Evolutionary conservation across 257 asterid genomes (phyloP).

Genomic region (Catharanthus roseus): DNA sequence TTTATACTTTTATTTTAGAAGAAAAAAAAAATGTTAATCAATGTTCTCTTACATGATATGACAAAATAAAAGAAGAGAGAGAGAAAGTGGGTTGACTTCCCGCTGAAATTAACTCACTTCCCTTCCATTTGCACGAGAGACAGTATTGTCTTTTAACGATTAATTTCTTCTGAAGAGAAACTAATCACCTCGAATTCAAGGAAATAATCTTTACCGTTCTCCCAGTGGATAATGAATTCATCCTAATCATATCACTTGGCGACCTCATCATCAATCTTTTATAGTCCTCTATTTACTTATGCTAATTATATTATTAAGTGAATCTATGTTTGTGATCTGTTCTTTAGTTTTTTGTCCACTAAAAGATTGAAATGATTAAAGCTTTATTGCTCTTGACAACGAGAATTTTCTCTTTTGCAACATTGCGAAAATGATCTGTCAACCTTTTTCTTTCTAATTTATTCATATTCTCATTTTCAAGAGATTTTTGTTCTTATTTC

Average conservation of each 20-base stretch:
- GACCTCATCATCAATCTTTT: conserved; percentile 23
- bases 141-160: no score
- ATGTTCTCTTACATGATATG: no score
- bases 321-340: conserved; percentile 11
- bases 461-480: neutral
- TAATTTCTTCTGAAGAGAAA: no score
- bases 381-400: conserved; percentile 15
- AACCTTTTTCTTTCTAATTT: conserved; percentile 15
- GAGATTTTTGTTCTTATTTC: neutral
- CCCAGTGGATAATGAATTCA: neutral
- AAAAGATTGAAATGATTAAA: conserved; percentile 25
- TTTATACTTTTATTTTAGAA: no score
- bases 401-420: neutral
- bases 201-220: neutral
- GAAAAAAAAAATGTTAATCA: no score
- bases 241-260: neutral
- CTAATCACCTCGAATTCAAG: no score
- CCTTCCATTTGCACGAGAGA: no score
- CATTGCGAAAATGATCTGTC: neutral
- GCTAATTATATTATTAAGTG: conserved; percentile 19
- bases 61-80: no score
- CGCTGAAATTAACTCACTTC: no score
- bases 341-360: conserved; percentile 13
- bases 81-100: no score
- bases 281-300: neutral